Evolutionary conservation across 371 early-diverging fungal genomes (phyloP).

Genomic region (Zopfochytrium polystomum): DNA sequence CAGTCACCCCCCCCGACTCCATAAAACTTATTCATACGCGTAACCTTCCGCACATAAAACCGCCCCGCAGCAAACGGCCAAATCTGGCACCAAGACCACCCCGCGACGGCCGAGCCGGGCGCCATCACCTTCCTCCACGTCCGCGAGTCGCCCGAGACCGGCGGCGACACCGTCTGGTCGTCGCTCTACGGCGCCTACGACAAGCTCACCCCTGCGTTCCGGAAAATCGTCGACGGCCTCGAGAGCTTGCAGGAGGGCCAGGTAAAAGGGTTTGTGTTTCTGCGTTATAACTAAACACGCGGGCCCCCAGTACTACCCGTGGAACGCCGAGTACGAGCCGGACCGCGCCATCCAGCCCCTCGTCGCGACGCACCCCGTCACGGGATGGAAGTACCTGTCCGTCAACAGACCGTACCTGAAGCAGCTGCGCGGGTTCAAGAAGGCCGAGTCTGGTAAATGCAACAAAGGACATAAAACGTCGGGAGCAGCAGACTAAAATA

Average conservation of each 20-base stretch:
- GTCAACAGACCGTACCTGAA: slow-evolving; percentile 56
- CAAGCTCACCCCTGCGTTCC: slow-evolving; percentile 50
- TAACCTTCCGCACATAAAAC: too few relatives aligned
- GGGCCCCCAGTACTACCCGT: background rate
- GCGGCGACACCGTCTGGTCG: slow-evolving; percentile 61
- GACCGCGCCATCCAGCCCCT: slow-evolving; percentile 29
- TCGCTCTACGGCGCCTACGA: slow-evolving; percentile 59
- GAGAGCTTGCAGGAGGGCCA: slow-evolving; percentile 47
- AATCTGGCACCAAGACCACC: slow-evolving; percentile 62
- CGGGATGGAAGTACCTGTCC: slow-evolving; percentile 59
- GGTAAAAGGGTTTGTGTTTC: too few relatives aligned
- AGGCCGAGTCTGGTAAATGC: too few relatives aligned
- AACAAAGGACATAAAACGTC: too few relatives aligned
- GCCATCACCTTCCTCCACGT: slow-evolving; percentile 54
- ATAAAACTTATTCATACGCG: too few relatives aligned
- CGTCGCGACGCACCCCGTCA: slow-evolving; percentile 61
- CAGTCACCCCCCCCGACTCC: too few relatives aligned
- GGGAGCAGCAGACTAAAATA: too few relatives aligned
- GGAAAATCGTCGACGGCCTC: slow-evolving; percentile 52
- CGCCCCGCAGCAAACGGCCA: too few relatives aligned
- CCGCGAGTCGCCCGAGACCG: slow-evolving; percentile 48
- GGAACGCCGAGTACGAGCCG: slow-evolving; percentile 12
- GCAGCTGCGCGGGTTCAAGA: slow-evolving; percentile 52
- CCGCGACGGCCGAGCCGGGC: slow-evolving; percentile 53
- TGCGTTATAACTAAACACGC: too few relatives aligned